Base-by-base conservation (phyloP, 345 rosid species). In the Clausena lansium region DNA sequence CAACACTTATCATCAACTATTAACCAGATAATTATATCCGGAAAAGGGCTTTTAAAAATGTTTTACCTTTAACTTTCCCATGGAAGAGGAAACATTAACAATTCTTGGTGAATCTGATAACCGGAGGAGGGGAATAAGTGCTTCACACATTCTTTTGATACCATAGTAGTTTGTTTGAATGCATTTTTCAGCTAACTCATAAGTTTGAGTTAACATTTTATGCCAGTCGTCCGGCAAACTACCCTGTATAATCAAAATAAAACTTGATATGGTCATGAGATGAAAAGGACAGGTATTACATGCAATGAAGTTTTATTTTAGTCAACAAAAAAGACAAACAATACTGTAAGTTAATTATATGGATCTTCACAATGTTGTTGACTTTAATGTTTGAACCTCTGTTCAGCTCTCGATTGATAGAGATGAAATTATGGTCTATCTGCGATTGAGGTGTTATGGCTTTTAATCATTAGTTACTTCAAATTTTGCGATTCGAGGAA, bases 11-110 rank as follows among this genome's bases (percentile, higher is more conserved):
- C 50, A 45, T 45, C 17, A 10, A 6, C 70, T 83, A 83, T 74
- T 69, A 58, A 76, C 76, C 2, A 13, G 15, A 3, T 45, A 13
- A 45, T 45, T 13, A 45, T 45, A 10, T 17, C 50, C 5, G 5
- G 50, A 3, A 30, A 83, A 69, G 9, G 69, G n/a, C 28, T 27
- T 4, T 1, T 3, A 28, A 7, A 47, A 32, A 19, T 4, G 24
- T 2, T 39, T 73, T 61, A 74, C 93, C 91, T 81, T 50, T n/a
- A 90, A 70, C 78, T 63, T 63, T 24, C 85, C 92, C 36, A 14
- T 30, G 50, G 71, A 19, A 13, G 91, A 84, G 39, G 90, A 86
- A 27, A 88, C 77, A 82, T 70, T 90, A 54, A 88, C 89, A 58
- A 80, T 81, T 7, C 77, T 76, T 36, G 87, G 72, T 0, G 82